Evolutionary conservation across 148 eudicot species (phyloP).

Genomic region (Persicaria maculosa): DNA sequence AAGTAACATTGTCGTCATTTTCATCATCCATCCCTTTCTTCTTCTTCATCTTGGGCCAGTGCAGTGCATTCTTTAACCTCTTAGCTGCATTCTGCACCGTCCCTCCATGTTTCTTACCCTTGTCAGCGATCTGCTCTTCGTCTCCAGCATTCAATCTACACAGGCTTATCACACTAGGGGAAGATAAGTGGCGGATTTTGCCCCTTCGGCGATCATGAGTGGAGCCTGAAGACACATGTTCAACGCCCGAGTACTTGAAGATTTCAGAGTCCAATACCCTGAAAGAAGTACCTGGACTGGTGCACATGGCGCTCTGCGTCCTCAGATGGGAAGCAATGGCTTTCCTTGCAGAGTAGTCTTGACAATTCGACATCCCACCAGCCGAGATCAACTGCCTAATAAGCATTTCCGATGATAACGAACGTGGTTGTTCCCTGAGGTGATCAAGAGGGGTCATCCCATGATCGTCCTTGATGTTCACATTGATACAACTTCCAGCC

Average conservation of each 20-base stretch:
- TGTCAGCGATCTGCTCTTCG: conserved; percentile 8
- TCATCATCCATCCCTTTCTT: conserved; percentile 28
- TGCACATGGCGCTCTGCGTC: conserved; percentile 47
- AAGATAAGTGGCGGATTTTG: conserved; percentile 20
- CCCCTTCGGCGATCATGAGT: conserved; percentile 10
- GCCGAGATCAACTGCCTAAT: conserved; percentile 70
- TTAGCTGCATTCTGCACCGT: conserved; percentile 36
- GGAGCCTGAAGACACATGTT: conserved; percentile 24
- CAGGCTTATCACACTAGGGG: conserved; percentile 30
- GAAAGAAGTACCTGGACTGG: conserved; percentile 85
- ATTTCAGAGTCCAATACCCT: conserved; percentile 59
- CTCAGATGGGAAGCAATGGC: conserved; percentile 70
- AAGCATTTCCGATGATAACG: conserved; percentile 58
- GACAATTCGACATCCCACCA: conserved; percentile 70
- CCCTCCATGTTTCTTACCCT: conserved; percentile 25
- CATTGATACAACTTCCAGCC: conserved; percentile 45
- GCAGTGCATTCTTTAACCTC: conserved; percentile 46
- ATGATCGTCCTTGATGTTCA: conserved; percentile 59
- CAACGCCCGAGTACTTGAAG: conserved; percentile 46
- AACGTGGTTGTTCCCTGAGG: conserved; percentile 63
- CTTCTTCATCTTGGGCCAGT: conserved; percentile 51
- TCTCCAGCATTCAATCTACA: conserved; percentile 28
- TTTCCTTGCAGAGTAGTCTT: conserved; percentile 59
- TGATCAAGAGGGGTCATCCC: conserved; percentile 91
- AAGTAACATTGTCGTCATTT: not conserved